phyloP scores from a whole-genome alignment of 306 rosid genomes.

The Citrullus colocynthis region DNA sequence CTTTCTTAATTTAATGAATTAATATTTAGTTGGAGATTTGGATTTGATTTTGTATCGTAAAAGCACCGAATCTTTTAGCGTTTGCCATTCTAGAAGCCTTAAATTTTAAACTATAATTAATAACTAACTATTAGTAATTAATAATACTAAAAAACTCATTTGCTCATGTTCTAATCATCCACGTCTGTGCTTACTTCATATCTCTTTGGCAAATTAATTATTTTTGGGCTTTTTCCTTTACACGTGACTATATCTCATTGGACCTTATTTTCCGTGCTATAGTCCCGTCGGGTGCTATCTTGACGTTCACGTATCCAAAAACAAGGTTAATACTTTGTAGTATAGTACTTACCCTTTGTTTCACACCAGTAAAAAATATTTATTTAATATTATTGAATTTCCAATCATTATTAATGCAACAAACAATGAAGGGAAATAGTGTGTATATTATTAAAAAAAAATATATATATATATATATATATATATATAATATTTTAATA shows the following conservation, averaged over 20 bases:
- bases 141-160: not conserved
- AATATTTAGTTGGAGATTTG: not conserved
- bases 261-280: not conserved
- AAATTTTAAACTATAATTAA: not conserved
- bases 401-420: too few species aligned
- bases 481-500: too few species aligned
- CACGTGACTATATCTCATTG: not conserved
- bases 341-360: too few species aligned
- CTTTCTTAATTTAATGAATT: not conserved
- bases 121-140: not conserved
- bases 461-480: too few species aligned
- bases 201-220: not conserved
- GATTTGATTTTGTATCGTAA: not conserved
- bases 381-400: too few species aligned
- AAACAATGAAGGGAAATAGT: too few species aligned
- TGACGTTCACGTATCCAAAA: not conserved
- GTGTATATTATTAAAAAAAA: too few species aligned
- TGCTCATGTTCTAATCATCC: not conserved
- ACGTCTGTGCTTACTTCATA: constrained; percentile 5
- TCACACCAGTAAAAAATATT: too few species aligned
- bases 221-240: not conserved
- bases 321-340: too few species aligned
- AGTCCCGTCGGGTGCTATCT: not conserved
- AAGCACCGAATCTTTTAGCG: not conserved
- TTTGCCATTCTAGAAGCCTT: not conserved